Base-by-base conservation (phyloP, 495 filamentous ascomycete genomes). In the Lasiosphaeriaceae sp. region DNA sequence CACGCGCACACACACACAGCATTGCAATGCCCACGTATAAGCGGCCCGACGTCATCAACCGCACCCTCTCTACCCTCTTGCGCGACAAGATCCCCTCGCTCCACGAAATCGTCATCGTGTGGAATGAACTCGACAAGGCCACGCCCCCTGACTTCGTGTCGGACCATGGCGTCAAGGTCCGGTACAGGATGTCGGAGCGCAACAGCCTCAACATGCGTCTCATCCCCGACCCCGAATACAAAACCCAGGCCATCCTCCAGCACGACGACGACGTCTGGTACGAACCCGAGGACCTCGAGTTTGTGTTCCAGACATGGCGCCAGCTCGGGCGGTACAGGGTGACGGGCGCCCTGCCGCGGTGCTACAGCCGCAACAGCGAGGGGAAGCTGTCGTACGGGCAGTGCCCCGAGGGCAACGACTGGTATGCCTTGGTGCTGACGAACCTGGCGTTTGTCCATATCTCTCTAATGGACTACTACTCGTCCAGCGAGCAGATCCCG, bases 301-400 rank as follows among this genome's bases (percentile, higher is more conserved):
- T 64, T 34, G 61, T 64, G 17, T 64, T 64, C 50, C 61, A 60
- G 37, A 57, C 54, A 19, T 64, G 61, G 61, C 57, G 61, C 16
- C 51, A 54, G 46, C 43, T 55, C 22, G 61, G 61, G 4, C 49
- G 50, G n/a, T 43, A 57, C 37, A 34, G 57, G 20, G 43, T 64
- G n/a, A 64, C 61, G 14, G 61, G 61, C 6, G 57, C 61, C 5
- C 45, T 60, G 20, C 57, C 57, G 8, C 56, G 61, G 21, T 64
- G 61, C 45, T 58, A 22, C 41, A 31, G n/a, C 34, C 53, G 37
- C 11, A 53, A 54, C 35, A 52, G 50, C 26, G 35, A 46, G n/a
- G 50, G 54, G 19, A 2, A 23, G 4, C 43, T 55, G 49, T 39
- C 7, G 47, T 63, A 64, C 37, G 41, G 44, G 35, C 52, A 48